Evolutionary conservation across 148 eudicot genomes (phyloP).

Genomic region (Chenopodium suecicum): DNA sequence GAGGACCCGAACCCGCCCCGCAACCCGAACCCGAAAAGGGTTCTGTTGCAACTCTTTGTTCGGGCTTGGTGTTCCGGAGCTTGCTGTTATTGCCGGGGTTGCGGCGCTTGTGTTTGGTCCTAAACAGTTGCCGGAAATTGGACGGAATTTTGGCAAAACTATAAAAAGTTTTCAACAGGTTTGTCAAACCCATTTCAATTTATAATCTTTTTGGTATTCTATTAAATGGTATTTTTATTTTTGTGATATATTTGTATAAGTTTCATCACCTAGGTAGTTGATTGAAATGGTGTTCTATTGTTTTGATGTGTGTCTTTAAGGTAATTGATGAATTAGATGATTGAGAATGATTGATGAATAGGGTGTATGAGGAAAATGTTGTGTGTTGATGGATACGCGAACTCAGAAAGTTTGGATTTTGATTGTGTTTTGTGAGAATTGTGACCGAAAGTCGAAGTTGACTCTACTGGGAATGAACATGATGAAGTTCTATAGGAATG

Average conservation of each 20-base stretch:
- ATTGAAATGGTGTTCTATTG: neutral
- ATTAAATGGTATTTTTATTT: too few relatives aligned
- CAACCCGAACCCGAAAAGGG: slow-evolving; percentile 24
- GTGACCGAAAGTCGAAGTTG: too few relatives aligned
- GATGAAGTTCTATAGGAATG: neutral
- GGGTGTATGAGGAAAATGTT: too few relatives aligned
- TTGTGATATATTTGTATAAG: too few relatives aligned
- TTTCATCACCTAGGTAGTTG: neutral
- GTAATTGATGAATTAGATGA: neutral
- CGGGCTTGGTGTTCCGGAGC: slow-evolving; percentile 94
- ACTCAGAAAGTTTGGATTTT: too few relatives aligned
- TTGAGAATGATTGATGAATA: too few relatives aligned
- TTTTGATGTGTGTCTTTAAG: neutral
- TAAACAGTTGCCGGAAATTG: slow-evolving; percentile 81
- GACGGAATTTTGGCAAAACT: slow-evolving; percentile 81
- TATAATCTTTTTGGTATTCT: neutral
- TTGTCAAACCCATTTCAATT: neutral
- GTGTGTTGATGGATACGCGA: neutral
- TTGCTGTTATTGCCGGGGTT: slow-evolving; percentile 87
- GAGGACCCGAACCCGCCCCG: slow-evolving; percentile 28
- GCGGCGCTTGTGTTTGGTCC: slow-evolving; percentile 89
- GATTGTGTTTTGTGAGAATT: neutral
- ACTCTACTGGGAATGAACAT: neutral
- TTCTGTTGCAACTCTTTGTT: slow-evolving; percentile 64
- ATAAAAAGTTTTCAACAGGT: slow-evolving; percentile 97